Conservation (phyloP, 257 asterid species). For the Cordia subcordata region DNA sequence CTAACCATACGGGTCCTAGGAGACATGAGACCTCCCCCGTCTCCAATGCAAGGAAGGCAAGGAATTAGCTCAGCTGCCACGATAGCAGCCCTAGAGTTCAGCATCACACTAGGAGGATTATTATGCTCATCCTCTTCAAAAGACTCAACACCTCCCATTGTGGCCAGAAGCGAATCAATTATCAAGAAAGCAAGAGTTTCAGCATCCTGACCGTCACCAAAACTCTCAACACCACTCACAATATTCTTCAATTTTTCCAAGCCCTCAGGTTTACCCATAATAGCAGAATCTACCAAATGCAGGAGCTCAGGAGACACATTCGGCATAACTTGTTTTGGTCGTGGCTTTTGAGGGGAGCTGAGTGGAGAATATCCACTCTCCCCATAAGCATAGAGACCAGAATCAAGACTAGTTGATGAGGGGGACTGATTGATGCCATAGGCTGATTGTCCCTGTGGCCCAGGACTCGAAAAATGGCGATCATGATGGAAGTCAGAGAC, state of each 20-base stretch:
- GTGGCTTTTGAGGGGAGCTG: slow-evolving; percentile 69
- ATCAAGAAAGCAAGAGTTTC: slow-evolving; percentile 71
- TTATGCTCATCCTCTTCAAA: slow-evolving; percentile 89
- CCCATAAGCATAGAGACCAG: slow-evolving; percentile 44
- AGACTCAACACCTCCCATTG: slow-evolving; percentile 99
- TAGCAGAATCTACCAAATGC: slow-evolving; percentile 98
- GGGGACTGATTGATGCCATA: slow-evolving; percentile 39
- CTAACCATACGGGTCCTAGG: slow-evolving; percentile 96
- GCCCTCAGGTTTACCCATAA: slow-evolving; percentile 97
- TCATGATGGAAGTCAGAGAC: slow-evolving; percentile 38
- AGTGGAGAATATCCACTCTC: slow-evolving; percentile 51
- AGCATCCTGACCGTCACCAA: slow-evolving; percentile 71
- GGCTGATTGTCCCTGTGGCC: slow-evolving; percentile 39
- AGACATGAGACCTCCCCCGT: slow-evolving; percentile 81
- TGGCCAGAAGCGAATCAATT: slow-evolving; percentile 94
- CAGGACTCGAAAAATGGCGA: slow-evolving; percentile 47
- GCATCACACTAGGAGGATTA: slow-evolving; percentile 98
- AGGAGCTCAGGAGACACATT: slow-evolving; percentile 93
- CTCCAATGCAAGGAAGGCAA: slow-evolving; percentile 81
- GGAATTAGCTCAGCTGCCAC: slow-evolving; percentile 96
- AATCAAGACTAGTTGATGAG: slow-evolving; percentile 58
- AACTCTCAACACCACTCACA: slow-evolving; percentile 81
- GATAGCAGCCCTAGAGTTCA: slow-evolving; percentile 98
- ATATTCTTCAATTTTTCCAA: slow-evolving; percentile 77
- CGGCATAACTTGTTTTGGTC: slow-evolving; percentile 49